These are phyloP conservation scores for Podospora anserina DNA, from an alignment of 495 filamentous ascomycete species.

Conservation along the genomic window DNA sequence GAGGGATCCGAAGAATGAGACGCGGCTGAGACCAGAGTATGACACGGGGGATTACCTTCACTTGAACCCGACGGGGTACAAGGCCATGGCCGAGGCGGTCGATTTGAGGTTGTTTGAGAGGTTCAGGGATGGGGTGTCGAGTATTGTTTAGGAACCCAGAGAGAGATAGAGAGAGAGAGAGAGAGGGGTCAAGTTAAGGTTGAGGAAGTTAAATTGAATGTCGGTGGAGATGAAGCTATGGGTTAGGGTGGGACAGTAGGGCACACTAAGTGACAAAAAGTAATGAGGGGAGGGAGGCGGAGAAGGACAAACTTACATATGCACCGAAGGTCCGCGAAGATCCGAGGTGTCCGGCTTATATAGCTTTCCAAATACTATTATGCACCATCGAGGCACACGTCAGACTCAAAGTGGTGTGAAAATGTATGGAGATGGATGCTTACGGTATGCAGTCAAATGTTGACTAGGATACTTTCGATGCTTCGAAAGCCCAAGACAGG, in stretches of 20 bases:
- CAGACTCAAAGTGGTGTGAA: not conserved
- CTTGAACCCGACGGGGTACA: conserved; percentile 56
- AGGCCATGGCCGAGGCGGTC: conserved; percentile 55
- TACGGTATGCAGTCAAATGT: not conserved
- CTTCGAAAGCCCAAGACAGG: not conserved
- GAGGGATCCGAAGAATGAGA: conserved; percentile 45
- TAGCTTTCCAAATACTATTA: not conserved
- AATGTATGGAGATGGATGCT: too few relatives aligned
- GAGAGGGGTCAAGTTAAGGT: not conserved
- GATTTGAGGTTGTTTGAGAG: conserved; percentile 48
- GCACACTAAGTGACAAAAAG: not conserved
- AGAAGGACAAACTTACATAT: not conserved
- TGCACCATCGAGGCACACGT: not conserved
- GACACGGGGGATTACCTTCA: conserved; percentile 65
- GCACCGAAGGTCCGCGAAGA: not conserved
- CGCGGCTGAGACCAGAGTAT: conserved; percentile 43
- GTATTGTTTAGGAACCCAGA: conserved; percentile 17
- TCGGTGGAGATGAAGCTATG: not conserved
- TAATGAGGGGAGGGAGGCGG: not conserved
- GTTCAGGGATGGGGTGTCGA: conserved; percentile 24
- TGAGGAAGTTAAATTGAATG: not conserved
- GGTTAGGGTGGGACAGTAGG: not conserved
- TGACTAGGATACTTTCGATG: not conserved
- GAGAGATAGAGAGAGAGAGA: not conserved
- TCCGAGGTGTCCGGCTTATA: not conserved